A percentile compares a stretch with the other conserved stretches of the same genome.
Evolutionary conservation across 2,329 filamentous ascomycete genomes (phyloP).

Genomic region (Microsporum audouinii): DNA sequence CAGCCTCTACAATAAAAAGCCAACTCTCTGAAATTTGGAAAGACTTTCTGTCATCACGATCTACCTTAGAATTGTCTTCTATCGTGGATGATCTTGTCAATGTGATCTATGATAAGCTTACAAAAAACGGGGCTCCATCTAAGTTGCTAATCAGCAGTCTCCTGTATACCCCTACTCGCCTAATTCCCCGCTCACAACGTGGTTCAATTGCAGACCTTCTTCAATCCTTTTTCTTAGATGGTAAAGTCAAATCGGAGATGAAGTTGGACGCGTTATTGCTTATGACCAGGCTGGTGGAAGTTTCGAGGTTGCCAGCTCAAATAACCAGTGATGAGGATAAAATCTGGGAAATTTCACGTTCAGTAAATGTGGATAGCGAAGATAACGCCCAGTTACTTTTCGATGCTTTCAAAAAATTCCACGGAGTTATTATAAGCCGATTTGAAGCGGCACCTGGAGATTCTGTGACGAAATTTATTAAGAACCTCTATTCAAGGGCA

Average conservation of each 20-base stretch:
- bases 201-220: slow-evolving; percentile 26
- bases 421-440: slow-evolving; percentile 26
- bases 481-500: slow-evolving; percentile 26
- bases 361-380: slow-evolving; percentile 23
- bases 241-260: slow-evolving; percentile 18
- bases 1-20: background rate
- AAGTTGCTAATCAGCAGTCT: slow-evolving; percentile 27
- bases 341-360: slow-evolving; percentile 27
- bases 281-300: slow-evolving; percentile 31
- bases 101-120: slow-evolving; percentile 25
- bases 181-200: slow-evolving; percentile 30
- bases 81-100: slow-evolving; percentile 26
- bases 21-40: slow-evolving; percentile 29
- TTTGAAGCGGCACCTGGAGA: slow-evolving; percentile 26
- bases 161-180: slow-evolving; percentile 26
- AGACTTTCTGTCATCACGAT: slow-evolving; percentile 30
- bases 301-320: slow-evolving; percentile 29
- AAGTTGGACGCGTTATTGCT: slow-evolving; percentile 27
- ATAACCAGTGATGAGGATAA: slow-evolving; percentile 28
- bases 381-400: slow-evolving; percentile 21
- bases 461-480: slow-evolving; percentile 25
- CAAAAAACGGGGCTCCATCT: slow-evolving; percentile 21
- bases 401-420: slow-evolving; percentile 25
- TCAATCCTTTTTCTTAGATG: slow-evolving; percentile 23
- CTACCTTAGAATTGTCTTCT: slow-evolving; percentile 25